Evolutionary conservation across 257 asterid genomes (phyloP), one percentile per base, ranked within the genome.

Genomic region (Rehmannia glutinosa): DNA sequence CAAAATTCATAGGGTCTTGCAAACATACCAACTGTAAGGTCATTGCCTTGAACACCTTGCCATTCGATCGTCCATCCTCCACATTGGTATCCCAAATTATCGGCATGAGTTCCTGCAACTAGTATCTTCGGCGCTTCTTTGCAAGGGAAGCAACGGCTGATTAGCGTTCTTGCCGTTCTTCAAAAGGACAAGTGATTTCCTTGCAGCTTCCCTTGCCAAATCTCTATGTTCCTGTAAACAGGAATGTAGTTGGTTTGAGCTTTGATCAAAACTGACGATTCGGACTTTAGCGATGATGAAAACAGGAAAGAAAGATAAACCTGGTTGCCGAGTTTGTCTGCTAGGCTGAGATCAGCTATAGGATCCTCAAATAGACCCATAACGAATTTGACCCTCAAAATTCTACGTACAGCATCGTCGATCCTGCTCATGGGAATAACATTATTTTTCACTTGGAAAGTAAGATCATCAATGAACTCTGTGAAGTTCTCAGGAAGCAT

Each of bases 41-140:
- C 90, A 51, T 92, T 92, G 80, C 95, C 91, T 8, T 19, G 53
- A 49, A 78, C 76, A 2, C 98, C 98, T 33, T 87, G 98, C 98
- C 98, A 92, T 32, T 82, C 78, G 0, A 89, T 82, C n/a, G 98
- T 89, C 98, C 97, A 92, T 6, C 97, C 98, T 13, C 98, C 96
- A 67, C 98, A 89, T 65, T 92, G 97, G 81, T 82, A 78, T 0
- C 98, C 98, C 72, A 92, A 76, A 74, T 92, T 89, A 70, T 92
- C 81, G 0, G 98, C 97, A 73, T 92, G 98, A 64, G 74, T 81
- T 73, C 96, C 98, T 0, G 96, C 89, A 39, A 92, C 95, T 16
- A 89, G 84, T 24, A 92, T 85, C 42, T 84, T 87, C 8, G 86
- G 56, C 0, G 75, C 77, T 87, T 87, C 80, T 92, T 92, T 6